Evolutionary conservation across 257 asterid species (phyloP), one percentile per base, ranked within the genome.

Genomic region (Primulina huaijiensis): DNA sequence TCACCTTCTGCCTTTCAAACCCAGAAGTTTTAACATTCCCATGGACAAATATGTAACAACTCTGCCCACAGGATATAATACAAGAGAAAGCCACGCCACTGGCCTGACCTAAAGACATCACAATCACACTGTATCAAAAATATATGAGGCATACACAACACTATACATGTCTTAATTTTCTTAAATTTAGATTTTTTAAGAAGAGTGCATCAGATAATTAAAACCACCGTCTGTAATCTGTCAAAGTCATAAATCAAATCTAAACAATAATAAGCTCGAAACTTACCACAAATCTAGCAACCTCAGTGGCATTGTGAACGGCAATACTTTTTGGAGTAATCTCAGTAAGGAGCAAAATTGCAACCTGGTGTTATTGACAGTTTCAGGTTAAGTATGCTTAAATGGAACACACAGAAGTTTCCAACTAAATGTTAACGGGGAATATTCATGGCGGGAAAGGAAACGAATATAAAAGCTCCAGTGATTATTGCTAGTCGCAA

Each of bases 271-370:
- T 46, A 63, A 71, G 74, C 55, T 72, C 40, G 67, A 78, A 37
- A 84, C 98, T 86, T 83, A 94, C 99, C 99, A 94, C 99, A 85
- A 94, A 71, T 73, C 90, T 91, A 38, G 92, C 99, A 61, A 91
- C 98, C 77, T 94, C 98, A 0, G 98, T 85, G 72, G 99, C 97
- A 89, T 94, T 88, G 79, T 94, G 98, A 76, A 94, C 99, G 70
- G 99, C 99, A 71, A 94, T 78, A 80, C 99, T 94, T 82, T 94
- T 94, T 33, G 99, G 99, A 72, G 99, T 94, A 69, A 94, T 94
- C 84, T 94, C 99, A 27, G 99, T 94, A 72, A 94, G 98, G 55
- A 94, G 99, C 83, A 94, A 84, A 82, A 94, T 78, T 31, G 88
- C 86, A 78, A 94, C 97, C 99, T 94, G 89, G 74, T 56, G 76